Evolutionary conservation across 2,329 filamentous ascomycete genomes (phyloP).

Genomic region (Gremmenia infestans): DNA sequence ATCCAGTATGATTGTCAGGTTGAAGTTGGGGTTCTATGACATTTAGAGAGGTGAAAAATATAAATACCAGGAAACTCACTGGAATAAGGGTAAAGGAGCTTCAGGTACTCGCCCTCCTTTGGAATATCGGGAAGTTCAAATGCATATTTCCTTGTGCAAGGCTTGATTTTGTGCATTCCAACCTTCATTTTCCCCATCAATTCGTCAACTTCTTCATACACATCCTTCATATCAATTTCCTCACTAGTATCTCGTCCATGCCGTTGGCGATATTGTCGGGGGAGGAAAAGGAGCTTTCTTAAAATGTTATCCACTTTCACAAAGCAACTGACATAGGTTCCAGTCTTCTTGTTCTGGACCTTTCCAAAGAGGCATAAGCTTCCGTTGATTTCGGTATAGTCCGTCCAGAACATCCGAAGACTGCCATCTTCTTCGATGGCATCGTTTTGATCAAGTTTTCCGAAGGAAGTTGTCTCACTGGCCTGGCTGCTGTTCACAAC

Average conservation of each 20-base stretch:
- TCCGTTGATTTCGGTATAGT: constrained; percentile 90
- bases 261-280: constrained; percentile 65
- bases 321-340: constrained; percentile 82
- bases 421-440: constrained; percentile 93
- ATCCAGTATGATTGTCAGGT: constrained; percentile 60
- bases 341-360: constrained; percentile 81
- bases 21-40: constrained; percentile 60
- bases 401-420: constrained; percentile 92
- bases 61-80: constrained; percentile 42
- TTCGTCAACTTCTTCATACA: constrained; percentile 82
- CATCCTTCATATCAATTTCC: constrained; percentile 78
- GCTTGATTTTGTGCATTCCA: constrained; percentile 88
- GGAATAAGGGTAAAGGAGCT: constrained; percentile 92
- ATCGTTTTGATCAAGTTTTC: constrained; percentile 78
- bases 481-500: constrained; percentile 72
- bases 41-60: constrained; percentile 7
- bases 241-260: constrained; percentile 63
- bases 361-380: constrained; percentile 94
- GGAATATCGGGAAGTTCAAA: constrained; percentile 88
- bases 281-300: constrained; percentile 88
- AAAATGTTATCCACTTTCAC: constrained; percentile 93
- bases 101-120: constrained; percentile 85
- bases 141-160: constrained; percentile 84
- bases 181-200: constrained; percentile 87
- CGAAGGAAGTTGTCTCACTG: constrained; percentile 57